Evolutionary conservation across 768 basidiomycete species (phyloP).

Genomic region (Boletus vinaceobasis): DNA sequence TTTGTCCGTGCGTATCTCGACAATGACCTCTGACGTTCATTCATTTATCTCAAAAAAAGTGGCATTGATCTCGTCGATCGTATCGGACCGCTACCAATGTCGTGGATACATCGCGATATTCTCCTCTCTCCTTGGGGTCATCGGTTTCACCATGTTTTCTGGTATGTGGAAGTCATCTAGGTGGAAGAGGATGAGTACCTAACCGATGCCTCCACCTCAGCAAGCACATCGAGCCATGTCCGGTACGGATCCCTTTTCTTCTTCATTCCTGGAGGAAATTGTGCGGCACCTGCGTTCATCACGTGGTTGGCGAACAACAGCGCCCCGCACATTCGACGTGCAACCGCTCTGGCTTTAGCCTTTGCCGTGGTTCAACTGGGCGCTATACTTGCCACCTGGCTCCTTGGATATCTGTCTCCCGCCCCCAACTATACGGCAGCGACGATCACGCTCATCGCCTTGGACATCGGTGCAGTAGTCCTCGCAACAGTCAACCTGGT

Average conservation of each 20-base stretch:
- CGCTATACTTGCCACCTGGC: constrained; percentile 61
- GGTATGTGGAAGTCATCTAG: constrained; percentile 31
- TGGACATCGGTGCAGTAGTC: constrained; percentile 40
- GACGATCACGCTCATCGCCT: constrained; percentile 34
- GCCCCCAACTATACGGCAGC: constrained; percentile 50
- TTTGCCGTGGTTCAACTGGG: constrained; percentile 56
- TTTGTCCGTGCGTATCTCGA: constrained; percentile 39
- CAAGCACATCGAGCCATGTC: constrained; percentile 32
- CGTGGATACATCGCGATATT: constrained; percentile 49
- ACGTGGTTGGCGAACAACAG: constrained; percentile 65
- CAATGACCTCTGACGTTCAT: background rate
- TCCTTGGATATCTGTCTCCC: constrained; percentile 48
- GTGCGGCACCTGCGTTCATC: constrained; percentile 48
- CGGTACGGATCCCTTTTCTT: constrained; percentile 60
- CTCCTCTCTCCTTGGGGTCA: constrained; percentile 39
- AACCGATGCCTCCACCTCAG: constrained; percentile 1
- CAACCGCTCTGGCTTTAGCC: constrained; percentile 55
- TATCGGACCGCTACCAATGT: constrained; percentile 53
- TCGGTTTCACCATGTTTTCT: constrained; percentile 55
- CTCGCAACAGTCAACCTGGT: constrained; percentile 37
- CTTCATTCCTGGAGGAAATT: constrained; percentile 49
- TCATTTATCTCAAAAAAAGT: constrained; percentile 24
- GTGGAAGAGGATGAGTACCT: background rate
- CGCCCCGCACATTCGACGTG: constrained; percentile 52
- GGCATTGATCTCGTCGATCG: constrained; percentile 37